phyloP scores from a whole-genome alignment of 2,329 filamentous ascomycete species.

The Periconia macrospinosa region DNA sequence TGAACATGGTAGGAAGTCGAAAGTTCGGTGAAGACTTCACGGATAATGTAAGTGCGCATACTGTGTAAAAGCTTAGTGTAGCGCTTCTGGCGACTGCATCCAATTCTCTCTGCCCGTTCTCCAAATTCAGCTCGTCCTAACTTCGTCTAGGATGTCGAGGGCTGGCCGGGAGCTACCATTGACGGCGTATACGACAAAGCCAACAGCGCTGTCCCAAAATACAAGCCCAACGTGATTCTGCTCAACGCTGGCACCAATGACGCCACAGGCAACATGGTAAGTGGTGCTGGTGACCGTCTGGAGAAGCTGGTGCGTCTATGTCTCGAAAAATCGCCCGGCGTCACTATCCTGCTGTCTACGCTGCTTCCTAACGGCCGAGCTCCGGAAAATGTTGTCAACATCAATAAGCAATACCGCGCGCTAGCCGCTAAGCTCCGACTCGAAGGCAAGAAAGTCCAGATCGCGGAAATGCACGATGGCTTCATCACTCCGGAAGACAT shows the following conservation, averaged over 20 bases:
- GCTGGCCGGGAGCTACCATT: too few relatives aligned
- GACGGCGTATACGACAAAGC: too few relatives aligned
- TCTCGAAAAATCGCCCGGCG: too few relatives aligned
- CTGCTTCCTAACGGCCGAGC: conserved; percentile 5
- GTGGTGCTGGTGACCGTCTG: neutral
- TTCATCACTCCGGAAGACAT: conserved; percentile 1
- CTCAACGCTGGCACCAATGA: conserved; percentile 19
- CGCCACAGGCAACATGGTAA: neutral
- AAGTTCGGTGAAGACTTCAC: too few relatives aligned
- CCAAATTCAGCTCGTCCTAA: too few relatives aligned
- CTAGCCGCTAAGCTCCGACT: conserved; percentile 6
- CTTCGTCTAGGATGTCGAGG: too few relatives aligned
- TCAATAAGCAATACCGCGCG: conserved; percentile 7
- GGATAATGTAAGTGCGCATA: too few relatives aligned
- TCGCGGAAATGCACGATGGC: conserved; percentile 15
- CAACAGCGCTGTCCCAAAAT: too few relatives aligned
- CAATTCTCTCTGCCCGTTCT: too few relatives aligned
- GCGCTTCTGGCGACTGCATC: too few relatives aligned
- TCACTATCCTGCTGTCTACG: conserved; percentile 16
- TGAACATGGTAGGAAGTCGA: conserved; percentile 6
- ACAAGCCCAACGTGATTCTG: conserved; percentile 7
- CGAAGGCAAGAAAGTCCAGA: conserved; percentile 9
- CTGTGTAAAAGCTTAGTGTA: too few relatives aligned
- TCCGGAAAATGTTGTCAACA: neutral
- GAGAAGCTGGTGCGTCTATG: neutral